phyloP scores from a whole-genome alignment of 2,329 filamentous ascomycete species.

The Penicillium crustosum region DNA sequence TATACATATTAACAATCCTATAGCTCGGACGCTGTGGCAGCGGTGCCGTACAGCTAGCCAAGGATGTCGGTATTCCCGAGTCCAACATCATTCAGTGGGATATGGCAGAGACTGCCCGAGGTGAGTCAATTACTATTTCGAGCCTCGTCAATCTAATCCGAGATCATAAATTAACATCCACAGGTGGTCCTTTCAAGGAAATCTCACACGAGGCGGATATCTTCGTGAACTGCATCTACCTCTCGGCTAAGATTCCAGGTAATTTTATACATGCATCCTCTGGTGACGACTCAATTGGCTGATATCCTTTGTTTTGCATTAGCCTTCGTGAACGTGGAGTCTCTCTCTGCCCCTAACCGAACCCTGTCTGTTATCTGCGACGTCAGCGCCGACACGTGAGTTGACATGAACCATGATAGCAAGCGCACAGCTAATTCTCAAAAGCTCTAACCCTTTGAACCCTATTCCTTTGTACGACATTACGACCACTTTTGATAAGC shows the following conservation, averaged over 20 bases:
- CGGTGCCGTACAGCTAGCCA: conserved; percentile 78
- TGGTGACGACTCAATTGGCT: background rate
- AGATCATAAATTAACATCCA: conserved; percentile 22
- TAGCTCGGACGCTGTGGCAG: conserved; percentile 67
- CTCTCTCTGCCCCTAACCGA: conserved; percentile 66
- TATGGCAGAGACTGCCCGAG: conserved; percentile 72
- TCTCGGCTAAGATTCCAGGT: conserved; percentile 70
- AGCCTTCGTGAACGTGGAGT: conserved; percentile 71
- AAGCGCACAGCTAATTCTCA: conserved; percentile 1
- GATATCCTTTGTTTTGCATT: background rate
- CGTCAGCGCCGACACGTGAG: conserved; percentile 54
- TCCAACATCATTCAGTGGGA: conserved; percentile 73
- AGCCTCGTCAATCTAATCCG: background rate
- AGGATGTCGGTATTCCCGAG: conserved; percentile 69
- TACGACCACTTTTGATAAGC: conserved; percentile 83
- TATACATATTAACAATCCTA: conserved; percentile 11
- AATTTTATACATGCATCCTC: background rate
- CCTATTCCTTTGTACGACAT: conserved; percentile 73
- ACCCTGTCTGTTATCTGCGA: conserved; percentile 79
- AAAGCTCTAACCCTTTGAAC: conserved; percentile 50
- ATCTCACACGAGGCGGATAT: conserved; percentile 68
- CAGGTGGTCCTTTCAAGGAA: conserved; percentile 71
- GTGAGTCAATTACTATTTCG: conserved; percentile 30
- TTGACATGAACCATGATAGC: conserved; percentile 1
- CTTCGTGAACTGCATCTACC: conserved; percentile 88